Evolutionary conservation across 2,329 filamentous ascomycete genomes (phyloP).

Genomic region (Claviceps maximensis): DNA sequence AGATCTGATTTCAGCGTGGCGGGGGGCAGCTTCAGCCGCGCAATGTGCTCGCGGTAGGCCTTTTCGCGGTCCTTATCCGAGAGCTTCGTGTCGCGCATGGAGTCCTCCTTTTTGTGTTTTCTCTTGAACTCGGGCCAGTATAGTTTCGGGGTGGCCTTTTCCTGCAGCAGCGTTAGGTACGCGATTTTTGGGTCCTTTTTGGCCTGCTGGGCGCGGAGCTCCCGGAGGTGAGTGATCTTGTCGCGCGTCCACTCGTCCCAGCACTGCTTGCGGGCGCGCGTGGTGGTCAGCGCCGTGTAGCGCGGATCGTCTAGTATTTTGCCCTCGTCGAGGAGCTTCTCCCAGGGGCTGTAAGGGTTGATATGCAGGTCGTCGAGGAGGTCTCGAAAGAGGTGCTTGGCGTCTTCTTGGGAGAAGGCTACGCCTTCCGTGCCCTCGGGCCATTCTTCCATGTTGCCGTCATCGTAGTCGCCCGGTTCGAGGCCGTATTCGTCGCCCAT

Average conservation of each 20-base stretch:
- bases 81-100: slow-evolving; percentile 63
- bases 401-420: slow-evolving; percentile 61
- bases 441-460: slow-evolving; percentile 45
- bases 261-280: slow-evolving; percentile 65
- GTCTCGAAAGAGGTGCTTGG: slow-evolving; percentile 67
- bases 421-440: slow-evolving; percentile 61
- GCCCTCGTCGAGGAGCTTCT: slow-evolving; percentile 73
- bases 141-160: slow-evolving; percentile 74
- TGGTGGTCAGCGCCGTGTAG: slow-evolving; percentile 73
- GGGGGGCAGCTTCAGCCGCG: slow-evolving; percentile 50
- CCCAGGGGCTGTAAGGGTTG: slow-evolving; percentile 85
- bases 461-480: slow-evolving; percentile 64
- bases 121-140: slow-evolving; percentile 97
- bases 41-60: slow-evolving; percentile 62
- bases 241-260: slow-evolving; percentile 77
- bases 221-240: slow-evolving; percentile 58
- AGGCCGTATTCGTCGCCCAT: slow-evolving; percentile 80
- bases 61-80: slow-evolving; percentile 69
- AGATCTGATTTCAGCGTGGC: slow-evolving; percentile 58
- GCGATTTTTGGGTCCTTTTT: slow-evolving; percentile 73
- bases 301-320: slow-evolving; percentile 72
- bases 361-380: slow-evolving; percentile 70
- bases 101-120: slow-evolving; percentile 70
- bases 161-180: slow-evolving; percentile 70
- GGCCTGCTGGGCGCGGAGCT: slow-evolving; percentile 59